phyloP scores from a whole-genome alignment of 352 stramenopile genomes.

The Phytopythium mirpurense region DNA sequence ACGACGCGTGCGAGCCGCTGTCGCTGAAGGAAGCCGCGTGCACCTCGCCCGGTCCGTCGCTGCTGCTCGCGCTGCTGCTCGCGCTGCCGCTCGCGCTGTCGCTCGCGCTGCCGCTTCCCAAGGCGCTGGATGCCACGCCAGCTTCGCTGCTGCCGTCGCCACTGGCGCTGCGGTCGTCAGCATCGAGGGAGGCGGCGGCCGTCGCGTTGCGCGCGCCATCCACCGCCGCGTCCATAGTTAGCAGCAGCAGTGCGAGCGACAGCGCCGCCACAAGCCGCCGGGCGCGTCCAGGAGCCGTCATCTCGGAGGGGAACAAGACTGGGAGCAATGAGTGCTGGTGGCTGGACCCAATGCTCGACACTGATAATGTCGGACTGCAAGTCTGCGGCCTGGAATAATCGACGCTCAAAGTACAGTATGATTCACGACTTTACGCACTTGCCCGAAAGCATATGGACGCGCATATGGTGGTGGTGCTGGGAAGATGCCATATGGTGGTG shows the following conservation, averaged over 20 bases:
- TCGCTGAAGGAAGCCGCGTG: constrained; percentile 6
- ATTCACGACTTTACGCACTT: too few relatives aligned
- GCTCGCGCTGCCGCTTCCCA: not conserved
- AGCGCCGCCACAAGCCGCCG: not conserved
- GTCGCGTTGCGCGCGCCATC: not conserved
- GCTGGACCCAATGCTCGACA: too few relatives aligned
- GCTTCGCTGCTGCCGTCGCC: not conserved
- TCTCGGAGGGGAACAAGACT: too few relatives aligned
- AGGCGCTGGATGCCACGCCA: too few relatives aligned
- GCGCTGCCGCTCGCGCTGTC: not conserved
- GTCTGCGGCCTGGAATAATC: too few relatives aligned
- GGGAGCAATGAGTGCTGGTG: not conserved
- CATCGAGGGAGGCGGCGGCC: not conserved
- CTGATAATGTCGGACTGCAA: too few relatives aligned
- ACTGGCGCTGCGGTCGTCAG: not conserved
- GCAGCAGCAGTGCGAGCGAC: not conserved
- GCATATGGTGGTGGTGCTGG: too few relatives aligned
- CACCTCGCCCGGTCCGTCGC: constrained; percentile 1
- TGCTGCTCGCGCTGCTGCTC: not conserved
- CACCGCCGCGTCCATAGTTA: not conserved
- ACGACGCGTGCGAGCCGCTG: not conserved
- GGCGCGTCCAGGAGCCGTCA: not conserved
- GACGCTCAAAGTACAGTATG: too few relatives aligned
- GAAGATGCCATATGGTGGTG: too few relatives aligned
- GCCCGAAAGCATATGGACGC: not conserved